Percentiles rank a stretch among this genome's conserved stretches.
These are phyloP conservation scores for Sporothrix curviconia DNA, from an alignment of 2,329 filamentous ascomycete species.

Conservation along the genomic window DNA sequence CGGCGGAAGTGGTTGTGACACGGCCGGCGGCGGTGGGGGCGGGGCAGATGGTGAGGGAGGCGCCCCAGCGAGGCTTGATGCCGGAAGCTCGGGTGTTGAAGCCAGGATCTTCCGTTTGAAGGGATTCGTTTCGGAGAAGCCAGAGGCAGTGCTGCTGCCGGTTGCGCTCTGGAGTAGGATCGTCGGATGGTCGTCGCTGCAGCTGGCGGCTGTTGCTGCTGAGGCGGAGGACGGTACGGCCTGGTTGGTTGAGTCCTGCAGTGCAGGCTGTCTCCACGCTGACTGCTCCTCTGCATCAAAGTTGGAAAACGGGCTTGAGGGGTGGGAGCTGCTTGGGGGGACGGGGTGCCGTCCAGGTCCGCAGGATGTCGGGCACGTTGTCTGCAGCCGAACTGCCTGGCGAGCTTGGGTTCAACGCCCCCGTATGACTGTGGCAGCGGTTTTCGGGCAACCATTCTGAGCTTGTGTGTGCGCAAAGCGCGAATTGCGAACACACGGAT, in stretches of 20 bases:
- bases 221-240: background rate
- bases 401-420: slow-evolving; percentile 18
- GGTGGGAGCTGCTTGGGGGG: background rate
- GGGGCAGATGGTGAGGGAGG: background rate
- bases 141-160: slow-evolving; percentile 12
- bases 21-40: slow-evolving; percentile 17
- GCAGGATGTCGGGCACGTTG: slow-evolving; percentile 28
- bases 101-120: slow-evolving; percentile 43
- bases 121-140: slow-evolving; percentile 41
- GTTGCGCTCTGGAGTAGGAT: slow-evolving; percentile 26
- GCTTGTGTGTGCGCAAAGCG: too few relatives aligned
- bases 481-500: too few relatives aligned
- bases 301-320: slow-evolving; percentile 20
- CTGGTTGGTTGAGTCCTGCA: background rate
- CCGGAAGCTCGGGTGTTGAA: slow-evolving; percentile 5
- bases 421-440: slow-evolving; percentile 30
- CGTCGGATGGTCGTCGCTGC: slow-evolving; percentile 24
- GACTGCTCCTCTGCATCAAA: slow-evolving; percentile 30
- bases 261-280: slow-evolving; percentile 27
- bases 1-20: slow-evolving; percentile 23
- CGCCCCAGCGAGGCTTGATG: background rate
- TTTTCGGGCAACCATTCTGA: slow-evolving; percentile 38
- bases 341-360: slow-evolving; percentile 25
- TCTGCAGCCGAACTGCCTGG: background rate
- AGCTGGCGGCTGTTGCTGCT: background rate